Conservation (phyloP, 108 stramenopile genomes). For the Cyclotella choctawhatcheeana region DNA sequence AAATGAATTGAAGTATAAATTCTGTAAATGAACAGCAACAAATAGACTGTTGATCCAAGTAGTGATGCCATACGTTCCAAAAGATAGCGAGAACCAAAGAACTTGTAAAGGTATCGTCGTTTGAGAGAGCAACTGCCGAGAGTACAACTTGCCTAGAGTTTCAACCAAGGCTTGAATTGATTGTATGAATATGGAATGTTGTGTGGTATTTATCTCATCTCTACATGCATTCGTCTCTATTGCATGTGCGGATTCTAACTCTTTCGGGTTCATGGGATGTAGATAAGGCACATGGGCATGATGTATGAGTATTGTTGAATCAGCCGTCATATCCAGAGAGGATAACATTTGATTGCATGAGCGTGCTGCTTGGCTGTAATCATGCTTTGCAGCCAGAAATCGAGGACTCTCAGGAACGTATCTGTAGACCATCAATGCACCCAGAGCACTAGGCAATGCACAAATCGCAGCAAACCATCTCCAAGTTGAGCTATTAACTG, state of each 20-base stretch:
- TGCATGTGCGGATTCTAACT: slow-evolving; percentile 22
- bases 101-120: slow-evolving; percentile 72
- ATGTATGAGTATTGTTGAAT: neutral
- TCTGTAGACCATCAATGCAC: slow-evolving; percentile 55
- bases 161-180: slow-evolving; percentile 20
- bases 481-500: too few species aligned
- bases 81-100: slow-evolving; percentile 78
- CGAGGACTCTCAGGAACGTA: slow-evolving; percentile 81
- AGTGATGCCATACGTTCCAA: slow-evolving; percentile 76
- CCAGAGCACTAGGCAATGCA: slow-evolving; percentile 71
- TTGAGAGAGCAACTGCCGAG: slow-evolving; percentile 40
- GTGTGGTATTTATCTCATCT: neutral
- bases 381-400: slow-evolving; percentile 59
- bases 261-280: slow-evolving; percentile 40
- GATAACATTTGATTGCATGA: slow-evolving; percentile 59
- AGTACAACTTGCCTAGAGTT: slow-evolving; percentile 55
- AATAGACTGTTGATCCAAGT: slow-evolving; percentile 89
- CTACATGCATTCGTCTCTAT: neutral
- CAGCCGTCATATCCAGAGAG: slow-evolving; percentile 29
- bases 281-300: neutral
- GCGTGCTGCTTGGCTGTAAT: slow-evolving; percentile 51
- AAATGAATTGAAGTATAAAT: slow-evolving; percentile 79
- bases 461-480: slow-evolving; percentile 73
- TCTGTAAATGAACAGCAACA: slow-evolving; percentile 68
- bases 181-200: neutral